Evolutionary conservation across 2,329 filamentous ascomycete species (phyloP), one percentile per base, ranked within the genome.

Genomic region (Cadophora luteo-olivacea): DNA sequence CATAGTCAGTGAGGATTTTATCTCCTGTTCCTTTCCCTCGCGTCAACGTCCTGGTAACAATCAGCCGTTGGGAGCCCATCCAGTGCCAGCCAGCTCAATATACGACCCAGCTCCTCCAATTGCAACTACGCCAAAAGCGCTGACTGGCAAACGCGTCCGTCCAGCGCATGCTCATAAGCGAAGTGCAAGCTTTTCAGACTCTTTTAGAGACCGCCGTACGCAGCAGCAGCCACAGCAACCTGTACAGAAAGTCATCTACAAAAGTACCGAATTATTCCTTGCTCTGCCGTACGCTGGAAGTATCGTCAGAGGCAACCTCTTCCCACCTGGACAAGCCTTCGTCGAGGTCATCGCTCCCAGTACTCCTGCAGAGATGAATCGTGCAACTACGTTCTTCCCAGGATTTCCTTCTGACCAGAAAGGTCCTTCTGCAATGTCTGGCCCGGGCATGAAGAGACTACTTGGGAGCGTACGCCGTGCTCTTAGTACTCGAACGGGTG

Each of bases 161-260:
- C 85, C 88, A 24, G 81, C 81, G 14, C 85, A 86, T 70, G 79
- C 82, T 2, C 94, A 97, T 80, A 94, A 93, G 79, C 89, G 94
- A 25, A 97, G 92, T 76, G 93, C 91, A 61, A 97, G 94, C 78
- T 91, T 96, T 74, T 92, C 92, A 0, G 93, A 97, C 80, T 95
- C 94, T 0, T 79, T 95, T 63, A 85, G 93, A 73, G 92, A 96
- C 76, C 79, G 90, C 82, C 80, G 87, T 79, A 25, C 79, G 80
- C 63, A 48, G 22, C 62, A 48, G 24, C 63, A 45, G 14, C 6
- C 68, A 25, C 72, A 78, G 14, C 79, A 74, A 55, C 72, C 75
- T 14, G 71, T 82, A 3, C 85, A 87, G 57, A 85, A 83, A 68
- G 77, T 83, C 4, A 77, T 84, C 1, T 83, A 83, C 70, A 86